Percentiles rank a stretch among this genome's conserved stretches.
Evolutionary conservation across 2,329 filamentous ascomycete species (phyloP).

Genomic region (Plectosphaerella sp.): DNA sequence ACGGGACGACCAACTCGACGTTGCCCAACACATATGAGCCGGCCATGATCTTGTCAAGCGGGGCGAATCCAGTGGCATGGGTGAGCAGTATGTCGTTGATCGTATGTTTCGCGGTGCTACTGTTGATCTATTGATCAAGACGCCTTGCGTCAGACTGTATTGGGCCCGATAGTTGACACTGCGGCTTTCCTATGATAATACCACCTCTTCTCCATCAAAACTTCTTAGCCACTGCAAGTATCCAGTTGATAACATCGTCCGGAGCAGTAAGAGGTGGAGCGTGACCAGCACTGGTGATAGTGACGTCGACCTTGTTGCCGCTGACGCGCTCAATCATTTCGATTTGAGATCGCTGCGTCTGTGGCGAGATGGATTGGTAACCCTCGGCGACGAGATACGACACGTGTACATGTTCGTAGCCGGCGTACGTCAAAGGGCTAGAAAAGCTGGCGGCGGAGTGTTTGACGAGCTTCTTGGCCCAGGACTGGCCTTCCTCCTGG

Average conservation of each 20-base stretch:
- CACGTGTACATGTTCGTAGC: slow-evolving; percentile 33
- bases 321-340: slow-evolving; percentile 27
- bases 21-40: slow-evolving; percentile 35
- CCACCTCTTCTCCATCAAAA: neutral
- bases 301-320: slow-evolving; percentile 32
- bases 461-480: neutral
- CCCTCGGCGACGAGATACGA: slow-evolving; percentile 32
- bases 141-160: too few species aligned
- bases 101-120: slow-evolving; percentile 3
- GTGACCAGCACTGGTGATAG: slow-evolving; percentile 28
- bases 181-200: too few species aligned
- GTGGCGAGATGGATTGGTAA: slow-evolving; percentile 24
- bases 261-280: slow-evolving; percentile 19
- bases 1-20: slow-evolving; percentile 52
- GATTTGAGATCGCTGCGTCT: slow-evolving; percentile 24
- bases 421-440: slow-evolving; percentile 27
- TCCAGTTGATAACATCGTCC: slow-evolving; percentile 15
- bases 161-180: too few species aligned
- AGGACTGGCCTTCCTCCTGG: slow-evolving; percentile 13
- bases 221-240: neutral
- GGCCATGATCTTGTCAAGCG: neutral
- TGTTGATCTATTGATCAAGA: slow-evolving; percentile 3
- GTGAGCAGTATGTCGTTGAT: neutral
- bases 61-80: neutral
- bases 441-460: slow-evolving; percentile 30